phyloP scores from a whole-genome alignment of 2,329 filamentous ascomycete species.

The Byssoonygena ceratinophila region DNA sequence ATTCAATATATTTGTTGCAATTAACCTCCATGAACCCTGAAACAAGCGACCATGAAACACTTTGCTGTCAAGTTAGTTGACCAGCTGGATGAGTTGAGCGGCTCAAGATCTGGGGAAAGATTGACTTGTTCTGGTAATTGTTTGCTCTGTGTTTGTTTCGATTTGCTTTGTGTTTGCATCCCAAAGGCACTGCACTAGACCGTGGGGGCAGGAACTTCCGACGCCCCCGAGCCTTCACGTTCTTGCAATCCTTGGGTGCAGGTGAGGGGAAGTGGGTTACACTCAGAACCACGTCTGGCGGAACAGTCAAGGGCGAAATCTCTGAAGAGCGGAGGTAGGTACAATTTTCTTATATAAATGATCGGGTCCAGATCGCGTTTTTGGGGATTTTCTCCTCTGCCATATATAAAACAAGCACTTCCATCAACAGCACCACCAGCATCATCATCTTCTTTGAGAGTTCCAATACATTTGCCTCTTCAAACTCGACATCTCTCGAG shows the following conservation, averaged over 20 bases:
- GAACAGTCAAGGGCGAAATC: background rate
- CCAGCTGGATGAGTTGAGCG: too few species aligned
- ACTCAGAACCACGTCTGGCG: background rate
- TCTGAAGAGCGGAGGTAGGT: background rate
- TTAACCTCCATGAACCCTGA: too few species aligned
- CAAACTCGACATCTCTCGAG: background rate
- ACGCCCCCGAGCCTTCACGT: too few species aligned
- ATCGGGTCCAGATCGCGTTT: background rate
- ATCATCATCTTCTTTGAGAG: background rate
- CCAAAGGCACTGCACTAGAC: background rate
- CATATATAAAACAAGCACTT: background rate
- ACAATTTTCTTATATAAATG: background rate
- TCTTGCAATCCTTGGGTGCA: too few species aligned
- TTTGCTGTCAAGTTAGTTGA: too few species aligned
- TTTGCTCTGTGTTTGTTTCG: background rate
- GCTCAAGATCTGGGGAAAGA: conserved; percentile 1
- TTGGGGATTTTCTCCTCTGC: background rate
- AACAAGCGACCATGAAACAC: too few species aligned
- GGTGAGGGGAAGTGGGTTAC: background rate
- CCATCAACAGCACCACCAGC: background rate
- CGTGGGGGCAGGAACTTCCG: conserved; percentile 2
- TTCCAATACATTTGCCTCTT: background rate
- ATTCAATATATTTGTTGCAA: too few species aligned
- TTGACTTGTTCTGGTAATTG: background rate
- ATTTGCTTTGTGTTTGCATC: background rate